Evolutionary conservation across 108 stramenopile species (phyloP).

Genomic region (Cyclotella atomus): DNA sequence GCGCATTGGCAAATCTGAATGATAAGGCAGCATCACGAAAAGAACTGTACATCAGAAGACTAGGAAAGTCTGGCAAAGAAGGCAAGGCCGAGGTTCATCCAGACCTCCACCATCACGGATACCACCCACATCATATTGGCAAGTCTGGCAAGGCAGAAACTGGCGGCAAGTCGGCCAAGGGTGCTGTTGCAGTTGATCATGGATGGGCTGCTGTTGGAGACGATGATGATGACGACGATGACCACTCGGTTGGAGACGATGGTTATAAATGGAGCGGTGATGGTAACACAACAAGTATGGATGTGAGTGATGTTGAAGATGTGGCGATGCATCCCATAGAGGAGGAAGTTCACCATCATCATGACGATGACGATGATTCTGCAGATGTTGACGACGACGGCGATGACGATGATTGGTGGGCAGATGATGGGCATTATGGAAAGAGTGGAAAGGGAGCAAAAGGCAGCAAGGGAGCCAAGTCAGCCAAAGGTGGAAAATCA

Average conservation of each 20-base stretch:
- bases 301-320: too few species aligned
- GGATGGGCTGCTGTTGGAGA: background rate
- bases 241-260: background rate
- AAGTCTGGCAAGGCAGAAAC: background rate
- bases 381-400: background rate
- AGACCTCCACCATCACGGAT: constrained; percentile 1
- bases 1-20: background rate
- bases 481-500: constrained; percentile 24
- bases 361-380: background rate
- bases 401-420: background rate
- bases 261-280: background rate
- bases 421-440: background rate
- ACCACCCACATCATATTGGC: constrained; percentile 5
- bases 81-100: background rate
- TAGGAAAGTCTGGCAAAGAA: constrained; percentile 1
- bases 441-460: constrained; percentile 1
- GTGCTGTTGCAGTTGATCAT: background rate
- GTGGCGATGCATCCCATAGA: too few species aligned
- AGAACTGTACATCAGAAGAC: background rate
- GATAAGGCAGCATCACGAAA: background rate
- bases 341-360: background rate
- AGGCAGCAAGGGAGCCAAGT: constrained; percentile 8
- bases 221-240: background rate
- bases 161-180: background rate
- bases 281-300: background rate